These are phyloP conservation scores for Diplodia mutila DNA, from an alignment of 2,329 filamentous ascomycete species.

Conservation along the genomic window DNA sequence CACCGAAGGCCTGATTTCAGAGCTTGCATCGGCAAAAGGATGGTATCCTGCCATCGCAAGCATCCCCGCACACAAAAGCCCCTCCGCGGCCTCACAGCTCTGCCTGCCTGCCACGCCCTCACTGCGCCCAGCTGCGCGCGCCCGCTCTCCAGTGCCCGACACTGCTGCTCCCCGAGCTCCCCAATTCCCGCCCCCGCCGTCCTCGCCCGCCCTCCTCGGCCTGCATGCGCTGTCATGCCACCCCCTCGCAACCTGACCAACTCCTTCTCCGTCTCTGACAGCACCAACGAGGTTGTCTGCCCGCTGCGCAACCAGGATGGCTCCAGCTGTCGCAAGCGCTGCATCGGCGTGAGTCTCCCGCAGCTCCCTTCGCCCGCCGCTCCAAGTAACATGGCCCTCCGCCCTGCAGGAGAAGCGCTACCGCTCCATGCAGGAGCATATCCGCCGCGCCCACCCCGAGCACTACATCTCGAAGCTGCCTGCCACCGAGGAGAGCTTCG, in stretches of 20 bases:
- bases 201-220: slow-evolving; percentile 49
- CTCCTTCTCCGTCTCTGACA: slow-evolving; percentile 89
- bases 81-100: slow-evolving; percentile 15
- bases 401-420: slow-evolving; percentile 81
- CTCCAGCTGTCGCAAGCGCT: slow-evolving; percentile 95
- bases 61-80: slow-evolving; percentile 25
- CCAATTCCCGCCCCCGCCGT: slow-evolving; percentile 23
- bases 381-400: slow-evolving; percentile 38
- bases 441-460: slow-evolving; percentile 93
- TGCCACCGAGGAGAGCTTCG: slow-evolving; percentile 96
- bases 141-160: slow-evolving; percentile 1
- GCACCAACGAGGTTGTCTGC: slow-evolving; percentile 95
- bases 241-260: slow-evolving; percentile 84
- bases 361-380: slow-evolving; percentile 26
- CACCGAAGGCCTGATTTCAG: slow-evolving; percentile 16
- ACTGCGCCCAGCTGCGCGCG: neutral
- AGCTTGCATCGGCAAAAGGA: slow-evolving; percentile 22
- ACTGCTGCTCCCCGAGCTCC: slow-evolving; percentile 7
- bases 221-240: slow-evolving; percentile 64
- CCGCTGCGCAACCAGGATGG: slow-evolving; percentile 95
- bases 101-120: neutral
- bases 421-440: slow-evolving; percentile 99
- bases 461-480: slow-evolving; percentile 98
- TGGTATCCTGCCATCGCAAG: slow-evolving; percentile 19
- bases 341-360: slow-evolving; percentile 83